phyloP scores from a whole-genome alignment of 2,329 filamentous ascomycete species.

The Penicillium sp. region DNA sequence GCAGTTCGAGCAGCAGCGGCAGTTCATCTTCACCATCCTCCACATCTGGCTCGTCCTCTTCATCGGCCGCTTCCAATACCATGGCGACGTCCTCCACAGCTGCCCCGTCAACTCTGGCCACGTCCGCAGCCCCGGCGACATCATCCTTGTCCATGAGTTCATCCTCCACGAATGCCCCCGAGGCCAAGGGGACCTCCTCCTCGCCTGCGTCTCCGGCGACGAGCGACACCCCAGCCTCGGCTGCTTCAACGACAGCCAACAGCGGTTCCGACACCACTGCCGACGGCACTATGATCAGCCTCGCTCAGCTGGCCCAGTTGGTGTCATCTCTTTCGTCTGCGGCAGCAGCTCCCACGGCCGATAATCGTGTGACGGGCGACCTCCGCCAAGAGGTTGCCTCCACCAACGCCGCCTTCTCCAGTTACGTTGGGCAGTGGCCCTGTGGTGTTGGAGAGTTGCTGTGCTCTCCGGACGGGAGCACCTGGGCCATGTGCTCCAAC shows the following conservation, averaged over 20 bases:
- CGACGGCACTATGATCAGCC: background rate
- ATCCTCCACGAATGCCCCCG: background rate
- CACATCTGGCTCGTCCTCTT: background rate
- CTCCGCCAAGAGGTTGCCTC: slow-evolving; percentile 5
- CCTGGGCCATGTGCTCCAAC: slow-evolving; percentile 32
- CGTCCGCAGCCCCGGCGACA: slow-evolving; percentile 8
- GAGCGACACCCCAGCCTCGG: slow-evolving; percentile 10
- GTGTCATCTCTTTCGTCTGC: slow-evolving; percentile 12
- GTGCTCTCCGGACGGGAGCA: slow-evolving; percentile 27
- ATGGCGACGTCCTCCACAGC: background rate
- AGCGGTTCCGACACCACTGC: slow-evolving; percentile 6
- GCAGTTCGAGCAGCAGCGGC: background rate
- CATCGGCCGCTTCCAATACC: background rate
- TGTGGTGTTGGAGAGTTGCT: slow-evolving; percentile 28
- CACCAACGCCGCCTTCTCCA: slow-evolving; percentile 14
- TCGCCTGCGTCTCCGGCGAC: slow-evolving; percentile 10
- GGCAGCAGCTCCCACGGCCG: slow-evolving; percentile 8
- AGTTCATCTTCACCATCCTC: slow-evolving; percentile 1
- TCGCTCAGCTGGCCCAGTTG: background rate
- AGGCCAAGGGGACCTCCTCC: background rate
- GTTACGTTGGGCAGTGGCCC: slow-evolving; percentile 9
- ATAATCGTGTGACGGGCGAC: slow-evolving; percentile 5
- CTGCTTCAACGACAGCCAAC: background rate
- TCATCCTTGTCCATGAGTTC: slow-evolving; percentile 1
- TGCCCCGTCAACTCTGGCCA: background rate